Base-by-base conservation (phyloP, 2,329 filamentous ascomycete species). In the Elsinoe batatas region DNA sequence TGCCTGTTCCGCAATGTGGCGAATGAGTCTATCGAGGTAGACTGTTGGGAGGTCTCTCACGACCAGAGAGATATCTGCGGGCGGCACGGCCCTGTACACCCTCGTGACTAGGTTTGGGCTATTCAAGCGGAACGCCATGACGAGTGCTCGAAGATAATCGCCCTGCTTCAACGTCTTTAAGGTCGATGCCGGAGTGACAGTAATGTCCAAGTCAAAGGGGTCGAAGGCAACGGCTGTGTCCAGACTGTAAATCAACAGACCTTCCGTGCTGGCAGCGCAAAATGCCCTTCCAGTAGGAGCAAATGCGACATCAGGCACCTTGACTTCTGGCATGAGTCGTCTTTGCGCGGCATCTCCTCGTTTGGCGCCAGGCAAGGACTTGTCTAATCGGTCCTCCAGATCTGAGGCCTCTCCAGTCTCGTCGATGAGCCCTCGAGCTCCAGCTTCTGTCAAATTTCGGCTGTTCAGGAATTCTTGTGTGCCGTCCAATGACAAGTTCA, bases 401-500 rank as follows among this genome's bases (percentile, higher is more conserved):
- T 97, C 93, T 1, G 90, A 95, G 2, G 84, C 87, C 67, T 96
- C 91, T 37, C 87, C 90, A 65, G 87, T 82, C 54, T 90, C 85
- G 65, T 98, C 91, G 15, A 98, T 79, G n/a, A 95, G 81, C 6
- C 79, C 91, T 54, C 79, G 74, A 0, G 93, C 87, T 1, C 93
- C 93, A 12, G 88, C 91, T 72, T 97, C 93, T 10, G 91, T 96
- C 64, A 98, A 79, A 17, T 88, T 77, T 64, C 85, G 88, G 74
- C 89, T 95, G 77, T 95, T 97, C 61, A 98, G 79, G 70, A 95
- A 95, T 69, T 98, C 93, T 67, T 97, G 91, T 0, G 93, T 98
- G 46, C 93, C 93, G 17, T 95, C 91, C 2, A 98, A 76, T 1
- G 91, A 95, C n/a, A 96, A 76, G 70, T 98, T 98, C 65, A 95